Conservation (phyloP, 257 asterid genomes). For the Cruciata laevipes region DNA sequence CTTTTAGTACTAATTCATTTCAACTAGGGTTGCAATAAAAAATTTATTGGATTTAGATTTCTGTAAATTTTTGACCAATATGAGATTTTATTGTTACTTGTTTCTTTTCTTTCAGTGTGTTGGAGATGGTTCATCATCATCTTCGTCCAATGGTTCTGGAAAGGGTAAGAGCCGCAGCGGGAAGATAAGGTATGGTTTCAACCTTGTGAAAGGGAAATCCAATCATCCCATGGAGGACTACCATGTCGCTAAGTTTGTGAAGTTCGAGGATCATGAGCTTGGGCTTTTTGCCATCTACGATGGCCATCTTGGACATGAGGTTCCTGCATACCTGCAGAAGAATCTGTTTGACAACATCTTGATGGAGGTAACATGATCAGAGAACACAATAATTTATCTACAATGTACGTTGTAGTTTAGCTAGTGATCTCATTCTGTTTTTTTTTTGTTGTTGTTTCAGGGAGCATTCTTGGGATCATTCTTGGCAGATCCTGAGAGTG, state of each 20-base stretch:
- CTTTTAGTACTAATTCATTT: background rate
- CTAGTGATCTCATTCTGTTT: constrained; percentile 7
- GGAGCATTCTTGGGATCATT: constrained; percentile 35
- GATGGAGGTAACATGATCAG: constrained; percentile 26
- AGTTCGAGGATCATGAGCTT: constrained; percentile 28
- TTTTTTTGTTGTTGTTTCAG: constrained; percentile 23
- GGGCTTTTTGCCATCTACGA: constrained; percentile 42
- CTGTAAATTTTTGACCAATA: background rate
- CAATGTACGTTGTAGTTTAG: background rate
- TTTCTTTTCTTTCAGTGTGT: constrained; percentile 21
- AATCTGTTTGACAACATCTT: constrained; percentile 34
- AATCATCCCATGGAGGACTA: constrained; percentile 83
- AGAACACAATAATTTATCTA: background rate
- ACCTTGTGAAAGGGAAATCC: constrained; percentile 57
- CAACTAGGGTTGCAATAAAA: background rate
- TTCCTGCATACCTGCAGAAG: constrained; percentile 37
- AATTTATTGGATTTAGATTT: background rate
- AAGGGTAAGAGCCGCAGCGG: constrained; percentile 34
- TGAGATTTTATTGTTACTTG: background rate
- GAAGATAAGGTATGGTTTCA: constrained; percentile 39
- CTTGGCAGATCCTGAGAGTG: constrained; percentile 30
- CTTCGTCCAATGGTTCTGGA: constrained; percentile 26
- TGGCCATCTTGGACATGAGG: constrained; percentile 38
- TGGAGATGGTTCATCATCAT: constrained; percentile 30
- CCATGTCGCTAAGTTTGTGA: constrained; percentile 57